Percentiles rank a stretch among this genome's conserved stretches.
phyloP scores from a whole-genome alignment of 2,329 filamentous ascomycete species.

The Colletotrichum sp. region DNA sequence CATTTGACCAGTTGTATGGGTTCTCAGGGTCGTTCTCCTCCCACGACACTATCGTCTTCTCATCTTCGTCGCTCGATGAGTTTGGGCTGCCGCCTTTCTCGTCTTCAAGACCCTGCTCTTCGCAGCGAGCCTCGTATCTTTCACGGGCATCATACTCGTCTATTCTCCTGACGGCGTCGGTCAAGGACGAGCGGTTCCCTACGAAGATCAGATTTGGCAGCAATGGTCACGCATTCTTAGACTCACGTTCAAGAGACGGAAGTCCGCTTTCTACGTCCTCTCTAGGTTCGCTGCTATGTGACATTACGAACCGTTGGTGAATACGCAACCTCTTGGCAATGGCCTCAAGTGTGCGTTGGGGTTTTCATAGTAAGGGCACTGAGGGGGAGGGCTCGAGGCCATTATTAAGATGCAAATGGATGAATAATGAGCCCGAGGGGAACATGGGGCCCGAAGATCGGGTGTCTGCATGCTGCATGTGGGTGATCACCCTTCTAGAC shows the following conservation, averaged over 20 bases:
- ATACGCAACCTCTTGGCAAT: background rate
- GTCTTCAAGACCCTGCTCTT: constrained; percentile 40
- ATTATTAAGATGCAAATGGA: constrained; percentile 10
- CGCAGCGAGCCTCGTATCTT: constrained; percentile 35
- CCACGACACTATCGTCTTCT: constrained; percentile 39
- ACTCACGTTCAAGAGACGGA: constrained; percentile 1
- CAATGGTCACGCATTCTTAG: background rate
- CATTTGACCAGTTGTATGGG: constrained; percentile 56
- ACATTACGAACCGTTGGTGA: background rate
- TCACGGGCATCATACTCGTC: constrained; percentile 46
- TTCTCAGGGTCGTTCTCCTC: constrained; percentile 54
- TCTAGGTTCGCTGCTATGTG: background rate
- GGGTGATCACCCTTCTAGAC: background rate
- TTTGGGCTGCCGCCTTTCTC: background rate
- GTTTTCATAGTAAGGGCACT: background rate
- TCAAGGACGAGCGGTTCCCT: background rate
- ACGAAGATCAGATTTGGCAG: background rate
- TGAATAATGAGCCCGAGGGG: constrained; percentile 5
- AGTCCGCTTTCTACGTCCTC: background rate
- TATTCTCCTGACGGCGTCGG: constrained; percentile 18
- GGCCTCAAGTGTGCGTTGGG: background rate
- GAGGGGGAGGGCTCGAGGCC: background rate
- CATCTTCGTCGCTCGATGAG: constrained; percentile 31
- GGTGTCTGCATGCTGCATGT: constrained; percentile 17
- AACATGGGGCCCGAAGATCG: constrained; percentile 8